Base-by-base conservation (phyloP, 1,284 basidiomycete genomes). In the Fomitopsis palustris region DNA sequence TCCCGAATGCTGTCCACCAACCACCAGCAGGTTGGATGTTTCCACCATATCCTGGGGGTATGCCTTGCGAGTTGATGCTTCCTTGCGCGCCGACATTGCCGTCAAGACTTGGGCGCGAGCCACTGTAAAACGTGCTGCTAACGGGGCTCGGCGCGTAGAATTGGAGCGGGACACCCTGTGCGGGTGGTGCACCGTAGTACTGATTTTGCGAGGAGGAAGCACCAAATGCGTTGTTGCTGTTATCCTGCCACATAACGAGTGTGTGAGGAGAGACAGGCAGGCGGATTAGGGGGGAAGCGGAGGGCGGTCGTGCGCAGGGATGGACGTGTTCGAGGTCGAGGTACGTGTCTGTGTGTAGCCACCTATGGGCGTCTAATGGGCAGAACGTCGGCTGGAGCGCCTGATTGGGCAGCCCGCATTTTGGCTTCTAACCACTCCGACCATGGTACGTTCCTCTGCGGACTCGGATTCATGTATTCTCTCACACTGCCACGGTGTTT, bases 1-100 rank as follows among this genome's bases (percentile, higher is more conserved):
- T 95, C 33, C 95, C 95, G 77, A 97, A 97, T 42, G 95, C 95
- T 49, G 93, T 93, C 89, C 92, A 95, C 95, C 95, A 97, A 23
- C 84, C 83, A 6, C 88, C 90, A 25, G 78, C 78, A 16, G 82
- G 74, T 67, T 88, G 84, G 51, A 94, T 92, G 70, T 81, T 87
- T 21, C 91, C 90, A 1, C 86, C 85, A 68, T 84, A 92, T 0
- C 76, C 74, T 45, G 81, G 73, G 10, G 77, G 69, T 17, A 73
- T 73, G 25, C 76, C 72, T 41, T 74, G 76, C 39, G 80, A 76
- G 6, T 76, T 67, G 55, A 88, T 84, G 27, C 78, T 75, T 14
- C 84, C 85, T 61, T 86, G 84, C 3, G 80, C 72, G n/a, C 76
- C 80, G 62, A 84, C 76, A 65, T 83, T 86, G 21, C 86, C 88